Base-by-base conservation (phyloP, 1,284 basidiomycete species). In the Schizophyllum amplum region DNA sequence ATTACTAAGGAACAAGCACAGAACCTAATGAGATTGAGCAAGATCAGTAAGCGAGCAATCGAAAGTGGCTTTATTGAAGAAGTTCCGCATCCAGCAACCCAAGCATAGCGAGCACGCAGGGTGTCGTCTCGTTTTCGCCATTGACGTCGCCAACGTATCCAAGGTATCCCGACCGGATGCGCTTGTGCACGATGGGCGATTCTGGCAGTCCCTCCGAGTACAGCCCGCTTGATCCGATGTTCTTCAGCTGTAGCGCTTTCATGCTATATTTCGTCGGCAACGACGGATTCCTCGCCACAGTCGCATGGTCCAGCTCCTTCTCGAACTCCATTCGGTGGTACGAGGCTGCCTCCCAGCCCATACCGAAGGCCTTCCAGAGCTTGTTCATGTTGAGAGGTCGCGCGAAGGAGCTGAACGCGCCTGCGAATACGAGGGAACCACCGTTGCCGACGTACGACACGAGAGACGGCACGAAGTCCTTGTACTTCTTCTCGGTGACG, bases 371-470 rank as follows among this genome's bases (percentile, higher is more conserved):
- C 33, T 9, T 42, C 33, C 33, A 42, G 13, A 42, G 11, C 13
- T 17, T 9, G 4, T 4, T 17, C 33, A 42, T 42, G 33, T 42
- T 17, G 33, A 9, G 33, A 2, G 7, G 7, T 9, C 33, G 33
- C 33, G 33, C 57, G 46, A 61, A 64, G 1, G 54, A 51, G 42
- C 61, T 56, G 59, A 72, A 71, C 2, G 59, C 27, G 17, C 65
- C 67, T 1, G 63, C 65, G 47, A 73, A 65, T 24, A 73, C 62
- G 25, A 71, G 61, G 3, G 65, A 67, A 3, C 71, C 71, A 11
- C 72, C 70, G 6, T 56, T 58, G 56, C 68, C 65, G 11, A 66
- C 65, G 52, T 67, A 72, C 51, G 65, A 65, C 17, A 69, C 65
- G n/a, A 72, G 54, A 50, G 62, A 63, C 5, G 65, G 60, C n/a